Evolutionary conservation across 106 monocot species (phyloP).

Genomic region (Triglochin maritima): DNA sequence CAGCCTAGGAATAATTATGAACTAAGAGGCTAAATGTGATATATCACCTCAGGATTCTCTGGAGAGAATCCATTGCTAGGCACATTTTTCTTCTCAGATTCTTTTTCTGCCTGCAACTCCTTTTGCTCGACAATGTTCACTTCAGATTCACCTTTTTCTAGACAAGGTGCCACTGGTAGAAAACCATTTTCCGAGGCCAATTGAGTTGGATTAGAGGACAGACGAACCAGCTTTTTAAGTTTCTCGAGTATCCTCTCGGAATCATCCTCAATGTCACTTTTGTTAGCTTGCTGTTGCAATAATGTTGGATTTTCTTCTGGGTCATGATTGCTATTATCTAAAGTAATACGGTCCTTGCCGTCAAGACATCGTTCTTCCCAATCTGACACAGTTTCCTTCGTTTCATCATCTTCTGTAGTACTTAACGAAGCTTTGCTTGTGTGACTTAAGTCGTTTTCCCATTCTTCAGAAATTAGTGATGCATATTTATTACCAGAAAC

Average conservation of each 20-base stretch:
- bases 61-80: background rate
- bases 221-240: slow-evolving; percentile 1
- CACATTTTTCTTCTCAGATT: background rate
- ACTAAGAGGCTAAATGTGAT: background rate
- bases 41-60: slow-evolving; percentile 1
- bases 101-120: background rate
- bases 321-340: background rate
- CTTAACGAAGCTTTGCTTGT: background rate
- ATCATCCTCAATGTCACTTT: background rate
- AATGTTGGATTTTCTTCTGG: background rate
- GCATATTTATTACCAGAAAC: background rate
- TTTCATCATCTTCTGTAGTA: background rate
- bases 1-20: background rate
- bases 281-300: background rate
- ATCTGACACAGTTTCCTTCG: background rate
- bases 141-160: background rate
- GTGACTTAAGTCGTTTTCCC: background rate
- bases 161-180: too few relatives aligned
- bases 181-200: too few relatives aligned
- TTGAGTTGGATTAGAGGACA: too few relatives aligned
- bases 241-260: slow-evolving; percentile 1
- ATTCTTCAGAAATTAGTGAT: background rate
- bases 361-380: background rate
- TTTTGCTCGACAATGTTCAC: background rate
- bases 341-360: background rate